A percentile compares a stretch with the other conserved stretches of the same genome.
Evolutionary conservation across 2,329 filamentous ascomycete species (phyloP).

Genomic region (Claviceps arundinis): DNA sequence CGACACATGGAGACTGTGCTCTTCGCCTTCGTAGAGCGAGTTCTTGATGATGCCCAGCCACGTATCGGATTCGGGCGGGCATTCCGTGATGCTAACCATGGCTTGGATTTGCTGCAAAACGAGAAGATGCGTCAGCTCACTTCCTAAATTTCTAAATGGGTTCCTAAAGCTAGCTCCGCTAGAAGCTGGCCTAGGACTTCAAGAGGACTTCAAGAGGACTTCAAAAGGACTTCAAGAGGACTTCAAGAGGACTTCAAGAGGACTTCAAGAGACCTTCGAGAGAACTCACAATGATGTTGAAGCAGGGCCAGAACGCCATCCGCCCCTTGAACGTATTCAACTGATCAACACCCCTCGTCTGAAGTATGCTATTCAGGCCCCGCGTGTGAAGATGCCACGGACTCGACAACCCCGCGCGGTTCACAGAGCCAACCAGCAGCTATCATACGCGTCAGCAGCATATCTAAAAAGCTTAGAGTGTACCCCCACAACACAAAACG

Average conservation of each 20-base stretch:
- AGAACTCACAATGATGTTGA: constrained; percentile 23
- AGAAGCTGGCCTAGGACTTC: too few relatives aligned
- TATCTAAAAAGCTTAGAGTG: too few relatives aligned
- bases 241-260: too few relatives aligned
- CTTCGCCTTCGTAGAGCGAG: constrained; percentile 14
- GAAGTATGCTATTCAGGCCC: constrained; percentile 24
- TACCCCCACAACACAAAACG: neutral
- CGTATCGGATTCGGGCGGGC: constrained; percentile 22
- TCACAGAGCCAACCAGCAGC: constrained; percentile 25
- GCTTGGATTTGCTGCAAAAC: constrained; percentile 23
- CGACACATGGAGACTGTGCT: constrained; percentile 14
- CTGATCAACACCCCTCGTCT: constrained; percentile 17
- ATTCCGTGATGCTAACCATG: constrained; percentile 18
- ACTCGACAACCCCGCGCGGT: constrained; percentile 12
- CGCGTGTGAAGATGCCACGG: constrained; percentile 25
- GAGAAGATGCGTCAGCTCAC: too few relatives aligned
- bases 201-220: too few relatives aligned
- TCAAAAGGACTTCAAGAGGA: too few relatives aligned
- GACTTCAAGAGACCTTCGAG: too few relatives aligned
- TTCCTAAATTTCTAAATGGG: too few relatives aligned
- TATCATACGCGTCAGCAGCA: constrained; percentile 4
- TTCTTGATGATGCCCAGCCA: constrained; percentile 22
- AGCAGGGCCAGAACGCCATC: constrained; percentile 24
- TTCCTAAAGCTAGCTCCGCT: too few relatives aligned
- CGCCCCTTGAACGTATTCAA: constrained; percentile 15